Evolutionary conservation across 2,329 filamentous ascomycete species (phyloP).

Genomic region (Fulvia fulva): DNA sequence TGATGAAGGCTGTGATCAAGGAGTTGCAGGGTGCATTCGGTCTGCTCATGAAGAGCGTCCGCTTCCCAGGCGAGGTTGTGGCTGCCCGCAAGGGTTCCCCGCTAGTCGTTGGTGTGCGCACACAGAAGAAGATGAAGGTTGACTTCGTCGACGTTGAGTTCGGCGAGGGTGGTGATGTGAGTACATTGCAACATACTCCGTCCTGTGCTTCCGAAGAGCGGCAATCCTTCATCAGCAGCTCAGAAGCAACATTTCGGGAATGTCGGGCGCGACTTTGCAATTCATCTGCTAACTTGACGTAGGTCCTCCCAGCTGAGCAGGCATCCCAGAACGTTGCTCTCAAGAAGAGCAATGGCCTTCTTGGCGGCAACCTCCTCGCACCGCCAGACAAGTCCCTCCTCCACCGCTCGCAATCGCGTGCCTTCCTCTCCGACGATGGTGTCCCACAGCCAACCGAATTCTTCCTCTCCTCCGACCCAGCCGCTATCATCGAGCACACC

Average conservation of each 20-base stretch:
- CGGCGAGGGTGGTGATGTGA: slow-evolving; percentile 69
- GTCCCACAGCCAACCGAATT: slow-evolving; percentile 98
- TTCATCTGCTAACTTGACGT: neutral
- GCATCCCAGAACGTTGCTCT: slow-evolving; percentile 94
- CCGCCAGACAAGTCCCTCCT: slow-evolving; percentile 96
- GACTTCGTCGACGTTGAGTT: slow-evolving; percentile 99
- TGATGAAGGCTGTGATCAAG: slow-evolving; percentile 96
- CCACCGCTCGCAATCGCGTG: slow-evolving; percentile 95
- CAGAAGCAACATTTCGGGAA: neutral
- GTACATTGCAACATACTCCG: neutral
- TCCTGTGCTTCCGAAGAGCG: neutral
- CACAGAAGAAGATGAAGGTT: slow-evolving; percentile 98
- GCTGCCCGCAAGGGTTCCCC: slow-evolving; percentile 98
- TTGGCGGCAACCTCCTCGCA: slow-evolving; percentile 67
- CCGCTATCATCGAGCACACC: slow-evolving; percentile 97
- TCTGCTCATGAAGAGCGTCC: slow-evolving; percentile 94
- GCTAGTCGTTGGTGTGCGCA: slow-evolving; percentile 94
- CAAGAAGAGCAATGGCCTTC: slow-evolving; percentile 66
- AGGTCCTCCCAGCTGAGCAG: slow-evolving; percentile 77
- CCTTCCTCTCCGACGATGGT: slow-evolving; percentile 98
- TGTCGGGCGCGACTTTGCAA: too few species aligned
- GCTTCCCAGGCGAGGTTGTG: slow-evolving; percentile 97
- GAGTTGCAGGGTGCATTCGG: slow-evolving; percentile 98
- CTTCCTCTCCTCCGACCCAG: slow-evolving; percentile 97
- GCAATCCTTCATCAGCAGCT: neutral